Conservation (phyloP, 2,329 filamentous ascomycete species). For the Trichoderma sp. region DNA sequence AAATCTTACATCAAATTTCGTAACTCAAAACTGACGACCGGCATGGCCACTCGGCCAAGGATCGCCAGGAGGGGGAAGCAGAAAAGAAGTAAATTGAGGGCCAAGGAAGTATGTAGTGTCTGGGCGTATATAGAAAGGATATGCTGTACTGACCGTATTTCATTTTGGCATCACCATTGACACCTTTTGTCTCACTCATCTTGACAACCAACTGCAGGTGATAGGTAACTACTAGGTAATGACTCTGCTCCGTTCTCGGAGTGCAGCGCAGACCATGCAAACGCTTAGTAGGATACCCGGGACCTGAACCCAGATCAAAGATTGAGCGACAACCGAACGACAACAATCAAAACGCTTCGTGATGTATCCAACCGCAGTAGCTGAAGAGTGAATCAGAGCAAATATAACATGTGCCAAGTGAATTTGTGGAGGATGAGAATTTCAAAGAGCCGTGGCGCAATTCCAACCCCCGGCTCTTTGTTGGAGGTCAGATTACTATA, state of each 20-base stretch:
- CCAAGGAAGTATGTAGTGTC: not conserved
- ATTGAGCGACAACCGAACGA: not conserved
- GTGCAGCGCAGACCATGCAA: not conserved
- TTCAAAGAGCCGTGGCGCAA: slow-evolving; percentile 6
- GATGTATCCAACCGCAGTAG: not conserved
- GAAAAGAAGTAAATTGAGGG: not conserved
- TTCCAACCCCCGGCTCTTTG: not conserved
- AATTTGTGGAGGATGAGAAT: slow-evolving; percentile 9
- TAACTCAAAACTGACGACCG: not conserved
- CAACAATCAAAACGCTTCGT: not conserved
- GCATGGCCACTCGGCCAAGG: not conserved
- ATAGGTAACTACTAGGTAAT: not conserved
- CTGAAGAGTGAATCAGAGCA: not conserved
- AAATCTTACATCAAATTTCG: slow-evolving; percentile 23
- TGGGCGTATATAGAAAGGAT: not conserved
- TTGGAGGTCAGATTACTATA: not conserved
- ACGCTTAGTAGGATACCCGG: not conserved
- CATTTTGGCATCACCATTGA: slow-evolving; percentile 26
- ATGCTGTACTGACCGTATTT: slow-evolving; percentile 35
- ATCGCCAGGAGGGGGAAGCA: not conserved
- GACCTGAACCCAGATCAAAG: not conserved
- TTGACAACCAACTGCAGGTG: not conserved
- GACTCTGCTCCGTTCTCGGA: slow-evolving; percentile 14
- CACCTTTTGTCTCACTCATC: slow-evolving; percentile 30
- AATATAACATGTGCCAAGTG: not conserved